These are phyloP conservation scores for Lagerstroemia speciosa DNA, from an alignment of 345 rosid species.

Conservation along the genomic window DNA sequence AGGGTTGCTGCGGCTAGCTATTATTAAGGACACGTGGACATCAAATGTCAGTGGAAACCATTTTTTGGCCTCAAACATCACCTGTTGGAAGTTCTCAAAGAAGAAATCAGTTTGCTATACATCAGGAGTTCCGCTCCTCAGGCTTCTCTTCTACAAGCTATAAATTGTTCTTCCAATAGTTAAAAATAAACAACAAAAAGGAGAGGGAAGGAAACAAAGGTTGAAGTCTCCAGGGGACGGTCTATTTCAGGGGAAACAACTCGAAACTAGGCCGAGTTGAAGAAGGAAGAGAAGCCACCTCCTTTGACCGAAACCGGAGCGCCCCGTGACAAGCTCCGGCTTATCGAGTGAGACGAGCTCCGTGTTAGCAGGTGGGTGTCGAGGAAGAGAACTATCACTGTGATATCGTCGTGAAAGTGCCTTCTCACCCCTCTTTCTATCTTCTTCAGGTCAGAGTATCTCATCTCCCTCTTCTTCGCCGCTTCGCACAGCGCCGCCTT, in stretches of 20 bases:
- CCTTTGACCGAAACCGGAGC: conserved; percentile 59
- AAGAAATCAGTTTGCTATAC: neutral
- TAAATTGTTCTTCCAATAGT: neutral
- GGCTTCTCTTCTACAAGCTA: neutral
- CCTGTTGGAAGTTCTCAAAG: too few relatives aligned
- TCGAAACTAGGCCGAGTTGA: neutral
- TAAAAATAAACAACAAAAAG: neutral
- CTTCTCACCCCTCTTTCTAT: conserved; percentile 90
- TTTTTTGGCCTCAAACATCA: too few relatives aligned
- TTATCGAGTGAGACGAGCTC: conserved; percentile 32
- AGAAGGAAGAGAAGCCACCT: conserved; percentile 6
- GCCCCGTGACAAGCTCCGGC: conserved; percentile 30
- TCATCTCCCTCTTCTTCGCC: conserved; percentile 93
- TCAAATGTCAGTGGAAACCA: too few relatives aligned
- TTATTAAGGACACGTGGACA: too few relatives aligned
- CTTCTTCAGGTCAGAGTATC: conserved; percentile 89
- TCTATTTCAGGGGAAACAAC: too few relatives aligned
- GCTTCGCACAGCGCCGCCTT: conserved; percentile 77
- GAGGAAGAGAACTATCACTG: conserved; percentile 72
- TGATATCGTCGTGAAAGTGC: conserved; percentile 95
- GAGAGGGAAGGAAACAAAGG: neutral
- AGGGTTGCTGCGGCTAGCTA: too few relatives aligned
- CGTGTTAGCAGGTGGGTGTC: conserved; percentile 49
- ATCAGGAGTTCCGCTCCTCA: neutral
- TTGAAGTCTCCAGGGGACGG: neutral